phyloP scores from a whole-genome alignment of 352 stramenopile genomes.

The Plasmopara viticola region DNA sequence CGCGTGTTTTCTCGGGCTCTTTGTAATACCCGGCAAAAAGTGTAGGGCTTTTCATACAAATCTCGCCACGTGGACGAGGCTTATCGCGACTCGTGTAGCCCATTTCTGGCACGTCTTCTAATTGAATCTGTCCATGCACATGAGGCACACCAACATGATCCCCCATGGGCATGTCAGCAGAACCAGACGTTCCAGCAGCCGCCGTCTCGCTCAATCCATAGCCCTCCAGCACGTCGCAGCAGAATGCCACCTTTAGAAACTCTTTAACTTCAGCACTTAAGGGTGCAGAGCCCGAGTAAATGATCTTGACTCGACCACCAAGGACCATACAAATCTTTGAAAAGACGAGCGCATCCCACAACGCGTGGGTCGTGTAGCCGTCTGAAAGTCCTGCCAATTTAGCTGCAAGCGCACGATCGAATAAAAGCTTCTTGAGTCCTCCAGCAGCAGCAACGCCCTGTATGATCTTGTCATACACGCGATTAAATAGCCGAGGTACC shows the following conservation, averaged over 20 bases:
- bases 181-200: too few relatives aligned
- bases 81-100: constrained; percentile 82
- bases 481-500: constrained; percentile 92
- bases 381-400: constrained; percentile 34
- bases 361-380: constrained; percentile 33
- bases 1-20: constrained; percentile 6
- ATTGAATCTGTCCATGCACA: constrained; percentile 61
- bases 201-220: constrained; percentile 70
- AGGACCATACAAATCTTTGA: constrained; percentile 85
- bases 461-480: constrained; percentile 93
- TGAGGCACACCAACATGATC: too few relatives aligned
- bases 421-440: constrained; percentile 43
- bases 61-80: constrained; percentile 40
- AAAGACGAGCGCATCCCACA: constrained; percentile 94
- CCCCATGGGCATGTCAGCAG: too few relatives aligned
- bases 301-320: constrained; percentile 78
- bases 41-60: constrained; percentile 58
- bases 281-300: constrained; percentile 90
- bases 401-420: constrained; percentile 30
- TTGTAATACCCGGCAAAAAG: constrained; percentile 92
- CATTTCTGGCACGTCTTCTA: constrained; percentile 95
- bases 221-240: constrained; percentile 83
- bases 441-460: constrained; percentile 36
- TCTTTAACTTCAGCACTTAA: constrained; percentile 87
- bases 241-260: constrained; percentile 90